Evolutionary conservation across 306 rosid species (phyloP).

Genomic region (Styphnolobium japonicum): DNA sequence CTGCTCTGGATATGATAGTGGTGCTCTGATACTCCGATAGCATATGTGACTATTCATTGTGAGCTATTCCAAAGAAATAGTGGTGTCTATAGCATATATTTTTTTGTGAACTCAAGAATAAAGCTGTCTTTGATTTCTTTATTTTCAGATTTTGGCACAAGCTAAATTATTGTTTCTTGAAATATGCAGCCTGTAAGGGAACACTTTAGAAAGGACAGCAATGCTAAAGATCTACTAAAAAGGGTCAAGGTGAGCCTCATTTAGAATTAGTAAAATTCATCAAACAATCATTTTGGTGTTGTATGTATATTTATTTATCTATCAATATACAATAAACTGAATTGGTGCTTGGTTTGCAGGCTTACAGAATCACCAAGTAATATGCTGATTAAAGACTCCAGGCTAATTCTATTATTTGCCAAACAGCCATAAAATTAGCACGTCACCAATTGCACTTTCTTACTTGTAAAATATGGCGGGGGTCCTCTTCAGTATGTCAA

Average conservation of each 20-base stretch:
- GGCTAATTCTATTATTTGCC: conserved; percentile 9
- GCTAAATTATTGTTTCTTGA: conserved; percentile 17
- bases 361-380: conserved; percentile 45
- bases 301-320: background rate
- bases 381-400: background rate
- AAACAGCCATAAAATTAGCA: background rate
- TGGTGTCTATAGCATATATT: background rate
- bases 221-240: conserved; percentile 69
- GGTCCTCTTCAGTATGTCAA: background rate
- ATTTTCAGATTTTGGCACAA: background rate
- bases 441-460: background rate
- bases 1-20: background rate
- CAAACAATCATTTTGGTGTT: no score
- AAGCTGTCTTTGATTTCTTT: background rate
- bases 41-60: background rate
- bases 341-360: conserved; percentile 23
- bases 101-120: background rate
- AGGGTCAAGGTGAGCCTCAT: conserved; percentile 65
- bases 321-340: background rate
- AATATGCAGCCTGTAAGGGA: conserved; percentile 71
- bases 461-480: background rate
- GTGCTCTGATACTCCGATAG: background rate
- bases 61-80: background rate
- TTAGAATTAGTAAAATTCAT: background rate
- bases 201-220: conserved; percentile 64